Conservation (phyloP, 2,329 filamentous ascomycete genomes). For the Epichloe sylvatica region DNA sequence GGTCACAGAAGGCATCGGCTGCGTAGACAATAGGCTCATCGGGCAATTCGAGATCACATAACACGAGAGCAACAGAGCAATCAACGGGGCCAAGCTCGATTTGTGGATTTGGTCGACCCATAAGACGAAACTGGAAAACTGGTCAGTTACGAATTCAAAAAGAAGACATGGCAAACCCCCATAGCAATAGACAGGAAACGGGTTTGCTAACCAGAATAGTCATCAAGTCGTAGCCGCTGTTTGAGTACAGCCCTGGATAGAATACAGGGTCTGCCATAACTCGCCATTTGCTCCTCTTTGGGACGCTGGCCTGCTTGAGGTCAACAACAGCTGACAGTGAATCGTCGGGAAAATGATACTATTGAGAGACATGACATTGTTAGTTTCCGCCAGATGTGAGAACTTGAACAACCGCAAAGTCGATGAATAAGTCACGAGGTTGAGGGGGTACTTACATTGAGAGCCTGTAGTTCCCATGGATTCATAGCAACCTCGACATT, state of each 20-base stretch:
- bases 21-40: constrained; percentile 75
- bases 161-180: not conserved
- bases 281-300: constrained; percentile 11
- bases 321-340: not conserved
- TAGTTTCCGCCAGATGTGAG: not conserved
- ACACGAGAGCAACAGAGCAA: constrained; percentile 67
- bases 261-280: constrained; percentile 32
- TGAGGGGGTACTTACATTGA: constrained; percentile 16
- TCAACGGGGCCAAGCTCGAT: constrained; percentile 74
- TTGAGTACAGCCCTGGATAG: constrained; percentile 41
- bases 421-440: not conserved
- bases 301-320: not conserved
- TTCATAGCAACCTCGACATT: constrained; percentile 14
- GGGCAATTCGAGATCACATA: constrained; percentile 62
- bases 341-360: constrained; percentile 11
- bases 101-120: constrained; percentile 55
- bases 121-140: constrained; percentile 40
- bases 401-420: not conserved
- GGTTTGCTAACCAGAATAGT: constrained; percentile 33
- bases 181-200: not conserved
- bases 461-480: constrained; percentile 21
- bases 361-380: not conserved
- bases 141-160: not conserved
- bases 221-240: constrained; percentile 42
- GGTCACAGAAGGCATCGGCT: constrained; percentile 61